Base-by-base conservation (phyloP, 768 basidiomycete species). In the Suillus spraguei region DNA sequence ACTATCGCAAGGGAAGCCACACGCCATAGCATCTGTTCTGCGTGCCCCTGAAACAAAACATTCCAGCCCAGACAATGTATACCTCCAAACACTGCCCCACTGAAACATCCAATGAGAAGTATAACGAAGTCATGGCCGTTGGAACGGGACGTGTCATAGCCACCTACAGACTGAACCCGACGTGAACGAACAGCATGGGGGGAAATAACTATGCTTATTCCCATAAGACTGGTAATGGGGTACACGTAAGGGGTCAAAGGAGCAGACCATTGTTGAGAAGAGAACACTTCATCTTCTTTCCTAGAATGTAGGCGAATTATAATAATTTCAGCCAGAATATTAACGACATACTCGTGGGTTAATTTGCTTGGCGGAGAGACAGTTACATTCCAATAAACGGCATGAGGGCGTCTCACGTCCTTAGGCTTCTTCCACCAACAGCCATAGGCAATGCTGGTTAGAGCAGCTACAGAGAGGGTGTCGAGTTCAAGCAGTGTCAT, bases 11-110 rank as follows among this genome's bases (percentile, higher is more conserved):
- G 39, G 16, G 39, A 41, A 41, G 39, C 39, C 16, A 6, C 54
- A 35, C 68, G 67, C 74, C 74, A 75, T 28, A 70, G 46, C 47
- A 55, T 60, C 60, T 60, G 66, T 24, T 72, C 64, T n/a, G 41
- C 38, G 20, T 24, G 22, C 6, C 65, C 64, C 16, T 69, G 66
- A 53, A 72, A 76, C 1, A 44, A 6, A 10, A 66, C 63, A 39
- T 41, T 16, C 39, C 39, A 41, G 5, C 14, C 39, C 11, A 41
- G 39, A 41, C 39, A 41, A 41, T 41, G 73, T 28, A 76, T 65
- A 2, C 55, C 70, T 28, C 74, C 75, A 50, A 76, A 76, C 11
- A 69, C 42, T 13, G 16, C 39, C 39, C 14, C 39, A 41, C 39
- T 41, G 16, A 14, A 41, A 17, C 39, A 41, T 41, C 39, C 39